phyloP scores from a whole-genome alignment of 768 basidiomycete genomes.

The Psilocybe cubensis region DNA sequence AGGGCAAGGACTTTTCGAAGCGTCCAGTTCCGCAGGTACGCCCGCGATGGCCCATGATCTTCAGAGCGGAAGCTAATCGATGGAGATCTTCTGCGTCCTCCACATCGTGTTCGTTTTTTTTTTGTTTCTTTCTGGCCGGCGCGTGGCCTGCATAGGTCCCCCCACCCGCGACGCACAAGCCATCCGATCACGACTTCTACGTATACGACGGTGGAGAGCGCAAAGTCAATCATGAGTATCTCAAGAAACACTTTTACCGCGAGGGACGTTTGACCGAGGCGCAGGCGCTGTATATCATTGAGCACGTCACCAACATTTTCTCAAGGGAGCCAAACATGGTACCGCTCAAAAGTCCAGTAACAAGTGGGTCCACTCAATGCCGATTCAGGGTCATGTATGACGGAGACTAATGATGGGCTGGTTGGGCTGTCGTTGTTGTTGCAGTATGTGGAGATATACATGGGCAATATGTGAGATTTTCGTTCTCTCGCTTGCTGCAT shows the following conservation, averaged over 20 bases:
- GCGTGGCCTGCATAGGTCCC: too few relatives aligned
- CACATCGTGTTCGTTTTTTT: too few relatives aligned
- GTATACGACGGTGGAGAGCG: slow-evolving; percentile 51
- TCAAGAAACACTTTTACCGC: slow-evolving; percentile 88
- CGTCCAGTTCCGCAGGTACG: slow-evolving; percentile 14
- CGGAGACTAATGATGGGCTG: slow-evolving; percentile 2
- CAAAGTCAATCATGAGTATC: slow-evolving; percentile 75
- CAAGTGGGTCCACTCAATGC: slow-evolving; percentile 59
- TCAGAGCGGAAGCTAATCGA: background rate
- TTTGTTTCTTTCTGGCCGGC: too few relatives aligned
- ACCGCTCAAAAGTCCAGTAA: slow-evolving; percentile 86
- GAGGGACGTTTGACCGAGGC: slow-evolving; percentile 84
- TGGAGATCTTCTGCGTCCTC: slow-evolving; percentile 3
- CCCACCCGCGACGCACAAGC: slow-evolving; percentile 63
- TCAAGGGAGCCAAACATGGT: slow-evolving; percentile 84
- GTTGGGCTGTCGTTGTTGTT: too few relatives aligned
- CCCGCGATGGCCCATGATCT: background rate
- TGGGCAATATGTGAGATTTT: slow-evolving; percentile 83
- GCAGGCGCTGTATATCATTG: slow-evolving; percentile 85
- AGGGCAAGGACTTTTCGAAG: slow-evolving; percentile 5
- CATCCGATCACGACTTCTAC: slow-evolving; percentile 79
- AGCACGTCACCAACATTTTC: slow-evolving; percentile 67
- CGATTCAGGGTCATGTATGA: slow-evolving; percentile 1
- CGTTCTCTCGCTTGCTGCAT: background rate
- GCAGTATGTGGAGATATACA: slow-evolving; percentile 96